Base-by-base conservation (phyloP, 805 yeast genomes). In the Lipomyces starkeyi region DNA sequence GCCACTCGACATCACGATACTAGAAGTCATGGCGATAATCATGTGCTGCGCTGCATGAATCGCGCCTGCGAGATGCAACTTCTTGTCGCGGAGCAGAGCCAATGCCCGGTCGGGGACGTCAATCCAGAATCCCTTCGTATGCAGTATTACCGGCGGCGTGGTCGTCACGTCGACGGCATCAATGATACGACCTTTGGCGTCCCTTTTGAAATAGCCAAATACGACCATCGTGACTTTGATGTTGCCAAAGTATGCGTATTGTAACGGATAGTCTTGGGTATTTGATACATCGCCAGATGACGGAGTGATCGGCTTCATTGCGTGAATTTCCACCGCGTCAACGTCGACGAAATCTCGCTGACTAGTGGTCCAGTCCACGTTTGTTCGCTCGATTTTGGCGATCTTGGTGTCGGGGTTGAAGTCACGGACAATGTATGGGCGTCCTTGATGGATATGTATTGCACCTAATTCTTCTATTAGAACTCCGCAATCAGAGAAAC, bases 11-110 rank as follows among this genome's bases (percentile, higher is more conserved):
- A 87, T 86, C 3, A 93, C 87, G 67, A 86, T 88, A 34, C 88
- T 77, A 0, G 98, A 97, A 34, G 93, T 76, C 67, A 91, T 83
- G 59, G 91, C 88, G 84, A 95, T 88, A 1, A 95, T 80, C 0
- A 92, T 92, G 80, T 95, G 99, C 72, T 93, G 94, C 0, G 97
- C 97, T 1, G 96, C 98, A 80, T 95, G 99, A n/a, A 95, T 91
- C 0, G 95, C 97, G 4, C 91, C 99, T 0, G 98, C 94, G 1
- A 88, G 80, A 66, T 86, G 90, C 58, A 95, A 79, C 1, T 81
- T 73, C 71, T 92, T 91, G 2, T 76, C 77, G 2, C 82, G 79
- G 40, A 94, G 81, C 2, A 87, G 68, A 0, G 87, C 87, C 14
- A 93, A 75, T 0, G 91, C 91, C n/a, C 74, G 74, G 2, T 78